These are phyloP conservation scores for Pseudopyricularia javanii DNA, from an alignment of 2,329 filamentous ascomycete genomes.

Conservation along the genomic window DNA sequence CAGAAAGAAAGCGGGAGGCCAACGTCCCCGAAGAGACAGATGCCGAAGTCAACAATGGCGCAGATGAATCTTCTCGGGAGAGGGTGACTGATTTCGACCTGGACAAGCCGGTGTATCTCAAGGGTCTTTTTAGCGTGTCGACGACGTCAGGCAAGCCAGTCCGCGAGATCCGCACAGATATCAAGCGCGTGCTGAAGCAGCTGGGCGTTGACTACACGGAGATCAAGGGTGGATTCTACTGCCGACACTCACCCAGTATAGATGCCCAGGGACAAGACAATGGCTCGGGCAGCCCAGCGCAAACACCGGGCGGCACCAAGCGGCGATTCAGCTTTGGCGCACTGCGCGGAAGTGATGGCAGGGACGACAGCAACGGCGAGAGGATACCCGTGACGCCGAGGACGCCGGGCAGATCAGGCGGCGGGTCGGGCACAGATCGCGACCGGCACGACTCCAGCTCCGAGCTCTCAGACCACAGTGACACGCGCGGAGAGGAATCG, in stretches of 20 bases:
- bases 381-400: slow-evolving; percentile 35
- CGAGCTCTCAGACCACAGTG: slow-evolving; percentile 72
- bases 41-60: slow-evolving; percentile 51
- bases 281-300: slow-evolving; percentile 39
- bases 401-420: slow-evolving; percentile 16
- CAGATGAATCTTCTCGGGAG: slow-evolving; percentile 48
- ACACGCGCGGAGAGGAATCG: slow-evolving; percentile 37
- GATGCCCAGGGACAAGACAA: slow-evolving; percentile 62
- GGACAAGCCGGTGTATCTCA: slow-evolving; percentile 88
- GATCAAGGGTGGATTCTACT: slow-evolving; percentile 88
- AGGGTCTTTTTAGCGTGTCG: slow-evolving; percentile 92
- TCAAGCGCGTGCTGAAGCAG: slow-evolving; percentile 79
- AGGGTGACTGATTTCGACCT: slow-evolving; percentile 59
- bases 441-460: slow-evolving; percentile 65
- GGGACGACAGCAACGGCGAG: slow-evolving; percentile 54
- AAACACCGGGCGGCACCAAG: slow-evolving; percentile 17
- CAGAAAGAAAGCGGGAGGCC: slow-evolving; percentile 43
- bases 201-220: slow-evolving; percentile 85
- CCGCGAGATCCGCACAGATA: slow-evolving; percentile 71
- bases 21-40: slow-evolving; percentile 89
- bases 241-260: slow-evolving; percentile 79
- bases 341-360: slow-evolving; percentile 40
- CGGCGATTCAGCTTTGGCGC: slow-evolving; percentile 79
- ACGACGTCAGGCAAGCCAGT: slow-evolving; percentile 91
- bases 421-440: slow-evolving; percentile 34